Evolutionary conservation across 1,284 basidiomycete genomes (phyloP).

Genomic region (Apiotrichum akiyoshidainum): DNA sequence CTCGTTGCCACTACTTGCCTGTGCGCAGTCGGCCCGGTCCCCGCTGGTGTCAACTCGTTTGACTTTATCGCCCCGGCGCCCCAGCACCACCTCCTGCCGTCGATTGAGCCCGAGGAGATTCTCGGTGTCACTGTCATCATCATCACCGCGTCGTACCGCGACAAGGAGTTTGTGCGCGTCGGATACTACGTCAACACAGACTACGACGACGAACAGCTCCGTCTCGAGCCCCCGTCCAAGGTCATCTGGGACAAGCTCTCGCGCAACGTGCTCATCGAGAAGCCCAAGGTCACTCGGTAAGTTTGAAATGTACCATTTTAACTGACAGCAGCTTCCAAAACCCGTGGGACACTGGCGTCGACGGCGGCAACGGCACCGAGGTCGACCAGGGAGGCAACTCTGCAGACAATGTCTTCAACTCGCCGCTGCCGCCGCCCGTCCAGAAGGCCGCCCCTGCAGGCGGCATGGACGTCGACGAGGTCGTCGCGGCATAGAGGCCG

Average conservation of each 20-base stretch:
- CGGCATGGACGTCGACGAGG: constrained; percentile 38
- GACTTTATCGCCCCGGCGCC: constrained; percentile 75
- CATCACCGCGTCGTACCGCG: constrained; percentile 82
- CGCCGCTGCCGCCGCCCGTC: constrained; percentile 43
- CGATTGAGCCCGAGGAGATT: constrained; percentile 58
- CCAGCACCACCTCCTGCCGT: constrained; percentile 73
- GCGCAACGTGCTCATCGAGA: constrained; percentile 79
- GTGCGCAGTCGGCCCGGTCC: constrained; percentile 77
- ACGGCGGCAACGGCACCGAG: constrained; percentile 3
- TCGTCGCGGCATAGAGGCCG: constrained; percentile 13
- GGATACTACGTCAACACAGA: constrained; percentile 99
- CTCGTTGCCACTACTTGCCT: background rate
- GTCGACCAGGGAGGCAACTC: constrained; percentile 9
- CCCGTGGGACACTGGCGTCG: constrained; percentile 37
- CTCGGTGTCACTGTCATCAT: constrained; percentile 85
- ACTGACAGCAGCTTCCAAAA: constrained; percentile 42
- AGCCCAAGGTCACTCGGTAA: constrained; percentile 86
- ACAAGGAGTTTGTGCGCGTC: constrained; percentile 96
- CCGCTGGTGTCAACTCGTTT: constrained; percentile 91
- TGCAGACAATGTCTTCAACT: constrained; percentile 20
- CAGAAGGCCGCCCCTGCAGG: constrained; percentile 29
- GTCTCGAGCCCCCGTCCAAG: constrained; percentile 63
- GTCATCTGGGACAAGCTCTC: constrained; percentile 75
- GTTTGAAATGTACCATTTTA: background rate
- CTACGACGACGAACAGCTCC: constrained; percentile 90